Conservation (phyloP, 2,329 filamentous ascomycete genomes). For the Phoma sp. region DNA sequence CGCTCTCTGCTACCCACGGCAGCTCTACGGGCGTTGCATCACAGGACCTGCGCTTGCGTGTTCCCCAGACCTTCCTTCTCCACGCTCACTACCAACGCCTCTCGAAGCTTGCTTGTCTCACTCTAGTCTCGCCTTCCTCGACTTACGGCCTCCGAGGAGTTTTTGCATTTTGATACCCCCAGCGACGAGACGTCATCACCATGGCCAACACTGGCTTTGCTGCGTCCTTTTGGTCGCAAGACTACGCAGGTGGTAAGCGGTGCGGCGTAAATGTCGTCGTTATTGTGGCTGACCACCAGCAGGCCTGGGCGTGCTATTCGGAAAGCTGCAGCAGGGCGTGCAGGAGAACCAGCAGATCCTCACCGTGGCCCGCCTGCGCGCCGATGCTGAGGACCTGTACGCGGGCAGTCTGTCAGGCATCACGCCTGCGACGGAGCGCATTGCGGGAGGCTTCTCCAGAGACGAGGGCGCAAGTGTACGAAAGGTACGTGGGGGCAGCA, state of each 20-base stretch:
- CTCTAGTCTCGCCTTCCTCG: conserved; percentile 15
- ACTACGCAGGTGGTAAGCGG: conserved; percentile 87
- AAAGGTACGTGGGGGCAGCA: conserved; percentile 68
- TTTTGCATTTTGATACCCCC: conserved; percentile 28
- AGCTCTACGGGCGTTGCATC: conserved; percentile 18
- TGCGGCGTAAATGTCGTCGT: conserved; percentile 50
- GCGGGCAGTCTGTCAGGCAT: conserved; percentile 82
- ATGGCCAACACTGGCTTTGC: conserved; percentile 68
- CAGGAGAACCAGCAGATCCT: conserved; percentile 94
- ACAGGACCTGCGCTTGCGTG: conserved; percentile 18
- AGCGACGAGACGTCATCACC: conserved; percentile 23
- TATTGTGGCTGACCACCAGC: conserved; percentile 32
- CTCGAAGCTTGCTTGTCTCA: conserved; percentile 12
- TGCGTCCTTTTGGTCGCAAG: conserved; percentile 96
- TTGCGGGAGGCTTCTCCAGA: conserved; percentile 81
- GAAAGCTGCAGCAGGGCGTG: conserved; percentile 95
- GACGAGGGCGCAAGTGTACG: conserved; percentile 96
- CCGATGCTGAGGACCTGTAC: conserved; percentile 93
- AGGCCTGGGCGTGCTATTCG: conserved; percentile 89
- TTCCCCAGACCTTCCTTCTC: conserved; percentile 21
- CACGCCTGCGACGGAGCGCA: conserved; percentile 78
- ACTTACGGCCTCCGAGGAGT: conserved; percentile 22
- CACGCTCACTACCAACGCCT: conserved; percentile 32
- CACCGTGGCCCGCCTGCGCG: conserved; percentile 89
- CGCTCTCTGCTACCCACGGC: conserved; percentile 18